Evolutionary conservation across 1,284 basidiomycete species (phyloP).

Genomic region (Laetiporus sulphureus): DNA sequence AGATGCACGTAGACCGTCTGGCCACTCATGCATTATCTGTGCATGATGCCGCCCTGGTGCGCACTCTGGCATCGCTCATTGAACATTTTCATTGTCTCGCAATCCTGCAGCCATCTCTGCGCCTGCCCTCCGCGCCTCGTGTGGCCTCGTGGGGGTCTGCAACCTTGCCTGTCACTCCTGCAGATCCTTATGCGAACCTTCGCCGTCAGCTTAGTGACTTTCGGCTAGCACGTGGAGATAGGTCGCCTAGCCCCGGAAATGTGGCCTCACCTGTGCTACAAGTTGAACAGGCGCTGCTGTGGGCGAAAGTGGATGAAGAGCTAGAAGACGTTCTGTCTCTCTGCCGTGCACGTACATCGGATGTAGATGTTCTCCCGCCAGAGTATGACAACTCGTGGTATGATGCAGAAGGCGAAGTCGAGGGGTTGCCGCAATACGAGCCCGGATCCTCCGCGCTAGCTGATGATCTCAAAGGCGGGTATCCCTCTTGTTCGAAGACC

Average conservation of each 20-base stretch:
- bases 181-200: conserved; percentile 52
- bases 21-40: conserved; percentile 33
- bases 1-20: conserved; percentile 41
- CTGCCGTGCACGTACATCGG: conserved; percentile 33
- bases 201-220: conserved; percentile 64
- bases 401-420: conserved; percentile 19
- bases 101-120: conserved; percentile 22
- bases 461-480: conserved; percentile 11
- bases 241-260: neutral
- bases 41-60: conserved; percentile 53
- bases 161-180: conserved; percentile 21
- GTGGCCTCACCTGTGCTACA: conserved; percentile 39
- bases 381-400: conserved; percentile 56
- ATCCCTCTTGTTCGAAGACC: neutral
- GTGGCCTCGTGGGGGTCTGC: conserved; percentile 18
- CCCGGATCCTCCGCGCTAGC: conserved; percentile 29
- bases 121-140: conserved; percentile 12
- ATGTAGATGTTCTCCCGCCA: conserved; percentile 47
- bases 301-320: conserved; percentile 67
- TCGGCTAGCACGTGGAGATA: conserved; percentile 43
- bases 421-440: conserved; percentile 58
- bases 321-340: conserved; percentile 62
- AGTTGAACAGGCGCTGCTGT: conserved; percentile 62
- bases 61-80: conserved; percentile 59
- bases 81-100: conserved; percentile 59